Evolutionary conservation across 495 filamentous ascomycete genomes (phyloP).

Genomic region (Aspergillus bridgeri): DNA sequence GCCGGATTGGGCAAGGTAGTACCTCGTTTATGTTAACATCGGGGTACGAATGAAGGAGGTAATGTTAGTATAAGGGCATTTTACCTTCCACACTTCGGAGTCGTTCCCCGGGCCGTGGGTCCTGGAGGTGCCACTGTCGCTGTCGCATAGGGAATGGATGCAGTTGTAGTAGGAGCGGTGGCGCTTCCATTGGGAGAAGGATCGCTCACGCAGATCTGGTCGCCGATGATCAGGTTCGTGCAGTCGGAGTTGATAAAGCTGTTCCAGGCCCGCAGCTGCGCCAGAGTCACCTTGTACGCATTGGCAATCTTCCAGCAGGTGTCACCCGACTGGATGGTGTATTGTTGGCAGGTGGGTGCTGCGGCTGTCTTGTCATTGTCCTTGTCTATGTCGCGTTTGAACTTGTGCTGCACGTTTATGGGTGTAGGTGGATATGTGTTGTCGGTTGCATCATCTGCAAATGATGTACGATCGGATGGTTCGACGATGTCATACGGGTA

Average conservation of each 20-base stretch:
- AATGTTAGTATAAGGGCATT: no score
- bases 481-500: not conserved
- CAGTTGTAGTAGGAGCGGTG: not conserved
- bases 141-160: not conserved
- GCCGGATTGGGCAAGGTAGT: constrained; percentile 6
- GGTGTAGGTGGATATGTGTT: not conserved
- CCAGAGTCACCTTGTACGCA: not conserved
- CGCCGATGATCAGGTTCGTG: constrained; percentile 11
- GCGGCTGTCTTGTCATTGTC: not conserved
- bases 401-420: not conserved
- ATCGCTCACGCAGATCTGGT: constrained; percentile 7
- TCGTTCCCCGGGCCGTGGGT: not conserved
- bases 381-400: not conserved
- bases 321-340: not conserved
- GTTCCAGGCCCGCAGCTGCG: constrained; percentile 7
- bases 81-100: not conserved
- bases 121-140: not conserved
- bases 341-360: not conserved
- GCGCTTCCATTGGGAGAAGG: not conserved
- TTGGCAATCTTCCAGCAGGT: not conserved
- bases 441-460: not conserved
- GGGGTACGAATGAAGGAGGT: no score
- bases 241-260: constrained; percentile 9
- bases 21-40: no score
- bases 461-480: not conserved